Evolutionary conservation across 306 rosid species (phyloP).

Genomic region (Dalbergia cultrata): DNA sequence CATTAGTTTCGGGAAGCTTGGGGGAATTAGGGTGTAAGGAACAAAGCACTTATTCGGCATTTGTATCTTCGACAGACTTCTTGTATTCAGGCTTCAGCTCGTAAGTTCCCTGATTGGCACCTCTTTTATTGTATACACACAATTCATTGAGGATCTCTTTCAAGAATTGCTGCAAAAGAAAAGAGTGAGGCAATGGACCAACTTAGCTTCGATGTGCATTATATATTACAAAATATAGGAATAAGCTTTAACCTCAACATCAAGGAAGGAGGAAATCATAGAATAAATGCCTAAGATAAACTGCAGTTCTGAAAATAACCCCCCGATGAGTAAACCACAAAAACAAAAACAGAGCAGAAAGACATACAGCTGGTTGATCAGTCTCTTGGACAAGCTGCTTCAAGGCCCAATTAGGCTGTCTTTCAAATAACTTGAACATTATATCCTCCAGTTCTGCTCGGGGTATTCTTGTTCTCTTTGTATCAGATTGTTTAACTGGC

Average conservation of each 20-base stretch:
- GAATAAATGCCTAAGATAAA: background rate
- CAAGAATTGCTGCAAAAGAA: slow-evolving; percentile 89
- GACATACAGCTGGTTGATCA: slow-evolving; percentile 93
- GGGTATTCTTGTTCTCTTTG: slow-evolving; percentile 96
- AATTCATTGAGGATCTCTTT: slow-evolving; percentile 96
- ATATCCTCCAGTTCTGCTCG: slow-evolving; percentile 98
- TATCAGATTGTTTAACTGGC: slow-evolving; percentile 87
- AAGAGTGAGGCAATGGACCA: background rate
- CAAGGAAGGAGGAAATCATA: background rate
- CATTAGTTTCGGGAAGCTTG: background rate
- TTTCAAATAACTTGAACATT: slow-evolving; percentile 97
- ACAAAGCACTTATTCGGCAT: slow-evolving; percentile 60
- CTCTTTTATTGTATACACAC: slow-evolving; percentile 96
- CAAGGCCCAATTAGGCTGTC: slow-evolving; percentile 98
- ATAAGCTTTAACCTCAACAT: background rate
- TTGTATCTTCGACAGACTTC: slow-evolving; percentile 84
- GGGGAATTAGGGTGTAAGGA: slow-evolving; percentile 26
- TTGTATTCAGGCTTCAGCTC: slow-evolving; percentile 99
- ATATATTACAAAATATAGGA: background rate
- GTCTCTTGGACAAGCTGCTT: slow-evolving; percentile 99
- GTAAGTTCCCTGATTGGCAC: slow-evolving; percentile 97
- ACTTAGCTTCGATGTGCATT: background rate
- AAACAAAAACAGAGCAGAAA: background rate
- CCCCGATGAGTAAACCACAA: background rate
- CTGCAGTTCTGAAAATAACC: background rate